These are phyloP conservation scores for Neurospora sp. DNA, from an alignment of 495 filamentous ascomycete genomes.

Conservation along the genomic window DNA sequence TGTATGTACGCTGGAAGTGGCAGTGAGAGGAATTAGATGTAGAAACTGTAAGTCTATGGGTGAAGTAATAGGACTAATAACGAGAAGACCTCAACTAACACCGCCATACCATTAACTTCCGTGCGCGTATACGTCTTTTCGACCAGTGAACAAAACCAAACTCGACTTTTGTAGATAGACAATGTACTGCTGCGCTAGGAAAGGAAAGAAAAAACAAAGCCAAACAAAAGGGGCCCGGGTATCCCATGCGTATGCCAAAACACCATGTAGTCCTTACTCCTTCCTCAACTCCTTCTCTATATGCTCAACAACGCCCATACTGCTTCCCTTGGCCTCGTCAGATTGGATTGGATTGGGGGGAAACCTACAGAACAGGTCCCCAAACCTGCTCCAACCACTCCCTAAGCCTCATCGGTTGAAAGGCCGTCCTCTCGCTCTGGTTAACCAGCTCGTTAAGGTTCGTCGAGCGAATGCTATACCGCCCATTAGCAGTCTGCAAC, in stretches of 20 bases:
- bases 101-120: too few relatives aligned
- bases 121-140: too few relatives aligned
- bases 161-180: neutral
- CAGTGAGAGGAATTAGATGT: too few relatives aligned
- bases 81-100: too few relatives aligned
- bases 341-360: too few relatives aligned
- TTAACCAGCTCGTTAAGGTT: slow-evolving; percentile 36
- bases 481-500: slow-evolving; percentile 39
- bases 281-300: neutral
- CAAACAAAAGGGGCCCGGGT: neutral
- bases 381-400: slow-evolving; percentile 40
- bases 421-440: slow-evolving; percentile 25
- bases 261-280: neutral
- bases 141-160: neutral
- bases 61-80: too few relatives aligned
- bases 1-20: too few relatives aligned
- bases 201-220: neutral
- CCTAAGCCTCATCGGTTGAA: slow-evolving; percentile 34
- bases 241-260: neutral
- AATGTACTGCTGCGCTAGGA: neutral
- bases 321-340: too few relatives aligned
- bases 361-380: slow-evolving; percentile 22
- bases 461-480: slow-evolving; percentile 34
- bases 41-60: too few relatives aligned
- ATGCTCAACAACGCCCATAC: too few relatives aligned